Evolutionary conservation across 345 rosid species (phyloP).

Genomic region (Populus davidiana): DNA sequence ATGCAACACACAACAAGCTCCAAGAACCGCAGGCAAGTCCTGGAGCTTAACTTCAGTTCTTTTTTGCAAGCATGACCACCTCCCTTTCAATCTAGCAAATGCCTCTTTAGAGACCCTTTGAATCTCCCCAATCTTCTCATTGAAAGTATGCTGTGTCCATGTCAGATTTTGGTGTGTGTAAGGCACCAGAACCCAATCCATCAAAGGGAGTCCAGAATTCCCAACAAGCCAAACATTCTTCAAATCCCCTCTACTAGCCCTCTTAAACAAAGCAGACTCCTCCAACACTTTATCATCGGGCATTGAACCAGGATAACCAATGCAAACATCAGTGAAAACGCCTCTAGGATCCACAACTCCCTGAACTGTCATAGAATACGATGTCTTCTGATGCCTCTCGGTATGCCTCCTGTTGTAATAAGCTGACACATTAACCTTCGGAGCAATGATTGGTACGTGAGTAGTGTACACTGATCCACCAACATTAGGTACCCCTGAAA

Average conservation of each 20-base stretch:
- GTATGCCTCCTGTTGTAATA: constrained; percentile 82
- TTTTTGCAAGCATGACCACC: constrained; percentile 81
- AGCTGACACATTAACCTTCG: constrained; percentile 60
- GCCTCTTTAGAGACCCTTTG: constrained; percentile 46
- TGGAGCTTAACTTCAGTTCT: constrained; percentile 74
- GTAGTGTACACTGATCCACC: constrained; percentile 85
- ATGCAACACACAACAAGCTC: constrained; percentile 83
- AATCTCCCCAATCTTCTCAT: constrained; percentile 50
- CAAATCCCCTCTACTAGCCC: constrained; percentile 52
- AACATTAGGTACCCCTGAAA: constrained; percentile 56
- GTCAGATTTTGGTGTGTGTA: constrained; percentile 66
- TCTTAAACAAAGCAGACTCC: constrained; percentile 58
- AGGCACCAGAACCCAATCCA: constrained; percentile 77
- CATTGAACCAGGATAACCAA: constrained; percentile 85
- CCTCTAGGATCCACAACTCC: constrained; percentile 73
- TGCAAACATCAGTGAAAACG: constrained; percentile 70
- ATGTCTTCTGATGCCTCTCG: constrained; percentile 77
- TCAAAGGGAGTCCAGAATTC: constrained; percentile 55
- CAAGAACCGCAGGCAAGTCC: constrained; percentile 74
- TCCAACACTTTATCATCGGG: constrained; percentile 71
- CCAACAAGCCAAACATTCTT: constrained; percentile 66
- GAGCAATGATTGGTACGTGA: constrained; percentile 77
- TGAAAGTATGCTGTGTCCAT: constrained; percentile 76
- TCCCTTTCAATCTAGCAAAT: constrained; percentile 55
- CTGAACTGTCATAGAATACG: constrained; percentile 74